Base-by-base conservation (phyloP, 2,329 filamentous ascomycete species). In the Aspergillus arachidicola region DNA sequence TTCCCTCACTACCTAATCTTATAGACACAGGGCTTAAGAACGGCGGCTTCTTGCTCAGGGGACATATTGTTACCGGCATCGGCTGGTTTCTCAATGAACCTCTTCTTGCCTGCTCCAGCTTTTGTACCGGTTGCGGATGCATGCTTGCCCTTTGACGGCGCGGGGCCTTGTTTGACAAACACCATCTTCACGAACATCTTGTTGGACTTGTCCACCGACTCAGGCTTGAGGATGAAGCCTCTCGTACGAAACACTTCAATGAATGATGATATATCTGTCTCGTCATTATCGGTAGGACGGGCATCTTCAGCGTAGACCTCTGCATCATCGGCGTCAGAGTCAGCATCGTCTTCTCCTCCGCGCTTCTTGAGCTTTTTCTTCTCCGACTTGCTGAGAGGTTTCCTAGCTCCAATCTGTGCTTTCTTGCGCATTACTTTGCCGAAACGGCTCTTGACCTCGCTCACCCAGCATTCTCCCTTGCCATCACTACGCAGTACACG, bases 141-240 rank as follows among this genome's bases (percentile, higher is more conserved):
- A 67, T 90, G 87, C 81, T 96, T 96, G 28, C 93, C 93, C 75
- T 88, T 90, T 2, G 84, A 84, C 0, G 94, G 91, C 51, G 87
- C 82, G 23, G 38, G 38, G 38, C 87, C 88, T n/a, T 86, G 88
- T 82, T 98, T 99, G 71, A 94, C 83, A 78, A 99, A 99, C 71
- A 91, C 88, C 93, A 99, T 94, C 81, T 91, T 92, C 69, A 98
- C 94, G 82, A 99, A 99, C 95, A 99, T 99, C 81, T 91, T 96
- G 81, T 99, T 99, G 61, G 86, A 87, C 72, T 96, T 81, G 80
- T 99, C 93, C 11, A 96, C 84, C 0, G 89, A 66, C 82, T 85
- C 70, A 85, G 87, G 87, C 70, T 91, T 90, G 34, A 97, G 84
- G n/a, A 94, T 83, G 73, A 99, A 97, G 0, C 95, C 95, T 23